phyloP scores from a whole-genome alignment of 1,284 basidiomycete species.

The Entoloma clypeatum region DNA sequence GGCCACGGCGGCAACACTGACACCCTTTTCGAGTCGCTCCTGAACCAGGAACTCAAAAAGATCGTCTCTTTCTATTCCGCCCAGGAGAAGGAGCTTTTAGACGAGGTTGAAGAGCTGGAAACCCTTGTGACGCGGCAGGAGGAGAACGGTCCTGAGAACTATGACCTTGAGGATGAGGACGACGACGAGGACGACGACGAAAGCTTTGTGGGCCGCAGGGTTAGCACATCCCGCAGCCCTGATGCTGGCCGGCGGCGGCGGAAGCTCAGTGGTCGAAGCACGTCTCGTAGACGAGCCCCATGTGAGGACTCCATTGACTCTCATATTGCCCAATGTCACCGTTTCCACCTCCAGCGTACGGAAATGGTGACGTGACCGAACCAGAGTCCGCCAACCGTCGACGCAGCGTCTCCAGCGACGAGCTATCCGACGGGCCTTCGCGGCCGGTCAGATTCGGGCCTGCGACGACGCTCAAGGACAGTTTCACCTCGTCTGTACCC shows the following conservation, averaged over 20 bases:
- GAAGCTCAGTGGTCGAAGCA: constrained; percentile 20
- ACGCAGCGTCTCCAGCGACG: constrained; percentile 53
- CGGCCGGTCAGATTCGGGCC: constrained; percentile 44
- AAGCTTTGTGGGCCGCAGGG: constrained; percentile 60
- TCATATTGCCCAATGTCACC: background rate
- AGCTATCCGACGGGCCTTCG: constrained; percentile 43
- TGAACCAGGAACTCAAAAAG: constrained; percentile 85
- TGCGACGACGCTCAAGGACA: constrained; percentile 39
- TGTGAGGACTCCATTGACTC: constrained; percentile 11
- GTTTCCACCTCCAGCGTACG: constrained; percentile 1
- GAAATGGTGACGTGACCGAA: constrained; percentile 2
- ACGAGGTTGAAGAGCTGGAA: constrained; percentile 62
- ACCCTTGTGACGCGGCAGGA: constrained; percentile 67
- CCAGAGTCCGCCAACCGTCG: constrained; percentile 32
- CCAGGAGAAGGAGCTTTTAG: constrained; percentile 71
- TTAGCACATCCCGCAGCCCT: constrained; percentile 33
- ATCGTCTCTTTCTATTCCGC: constrained; percentile 77
- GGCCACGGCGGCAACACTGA: constrained; percentile 43
- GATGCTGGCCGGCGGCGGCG: constrained; percentile 19
- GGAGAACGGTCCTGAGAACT: constrained; percentile 53
- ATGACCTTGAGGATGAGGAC: constrained; percentile 55
- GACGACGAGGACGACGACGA: constrained; percentile 70
- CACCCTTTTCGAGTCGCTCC: constrained; percentile 63
- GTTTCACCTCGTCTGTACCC: constrained; percentile 39
- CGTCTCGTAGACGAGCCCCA: constrained; percentile 8